These are phyloP conservation scores for Carallia brachiata DNA, from an alignment of 345 rosid genomes.

Conservation along the genomic window DNA sequence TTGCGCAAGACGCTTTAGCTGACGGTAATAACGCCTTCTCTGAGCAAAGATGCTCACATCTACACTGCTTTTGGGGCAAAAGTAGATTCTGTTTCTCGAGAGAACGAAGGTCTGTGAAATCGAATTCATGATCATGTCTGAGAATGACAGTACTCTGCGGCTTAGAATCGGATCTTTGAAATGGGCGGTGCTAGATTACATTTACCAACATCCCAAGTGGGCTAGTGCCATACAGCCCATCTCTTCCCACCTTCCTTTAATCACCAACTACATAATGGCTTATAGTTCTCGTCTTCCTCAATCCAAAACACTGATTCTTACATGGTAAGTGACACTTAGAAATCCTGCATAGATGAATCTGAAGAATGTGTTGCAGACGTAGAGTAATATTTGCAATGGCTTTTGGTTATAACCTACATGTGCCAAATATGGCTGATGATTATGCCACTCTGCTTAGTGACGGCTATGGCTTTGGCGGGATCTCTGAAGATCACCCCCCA, in stretches of 20 bases:
- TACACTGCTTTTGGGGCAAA: neutral
- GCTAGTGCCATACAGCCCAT: neutral
- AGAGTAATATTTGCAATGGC: neutral
- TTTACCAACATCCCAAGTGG: neutral
- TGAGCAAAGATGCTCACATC: slow-evolving; percentile 7
- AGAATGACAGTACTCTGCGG: neutral
- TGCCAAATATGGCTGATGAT: neutral
- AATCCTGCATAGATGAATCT: neutral
- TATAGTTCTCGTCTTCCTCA: slow-evolving; percentile 9
- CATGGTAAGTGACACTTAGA: too few relatives aligned
- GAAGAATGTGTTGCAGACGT: neutral
- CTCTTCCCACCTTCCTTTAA: neutral
- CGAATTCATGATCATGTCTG: neutral
- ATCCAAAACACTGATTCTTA: neutral
- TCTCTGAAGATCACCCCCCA: slow-evolving; percentile 8
- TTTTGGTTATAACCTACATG: slow-evolving; percentile 7
- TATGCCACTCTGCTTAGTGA: slow-evolving; percentile 8
- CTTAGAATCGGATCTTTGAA: slow-evolving; percentile 7
- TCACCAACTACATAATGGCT: neutral
- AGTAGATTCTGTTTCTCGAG: slow-evolving; percentile 7
- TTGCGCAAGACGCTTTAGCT: slow-evolving; percentile 16
- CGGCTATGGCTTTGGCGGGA: neutral
- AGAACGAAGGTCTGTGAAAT: neutral
- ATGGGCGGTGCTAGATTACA: slow-evolving; percentile 14
- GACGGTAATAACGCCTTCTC: neutral